Evolutionary conservation across 768 basidiomycete species (phyloP).

Genomic region (Cyathus striatus): DNA sequence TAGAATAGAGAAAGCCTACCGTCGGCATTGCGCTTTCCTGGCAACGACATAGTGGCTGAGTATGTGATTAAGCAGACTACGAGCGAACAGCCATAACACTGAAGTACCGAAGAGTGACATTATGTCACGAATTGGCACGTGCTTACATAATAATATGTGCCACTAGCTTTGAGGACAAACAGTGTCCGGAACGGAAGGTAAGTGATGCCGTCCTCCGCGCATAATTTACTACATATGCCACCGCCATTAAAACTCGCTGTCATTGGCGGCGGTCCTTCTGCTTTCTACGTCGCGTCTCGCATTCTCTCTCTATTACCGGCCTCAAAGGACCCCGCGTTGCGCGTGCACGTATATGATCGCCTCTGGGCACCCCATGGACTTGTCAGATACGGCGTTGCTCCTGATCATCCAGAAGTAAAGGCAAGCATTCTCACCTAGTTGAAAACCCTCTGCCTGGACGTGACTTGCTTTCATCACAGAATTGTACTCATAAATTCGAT

Average conservation of each 20-base stretch:
- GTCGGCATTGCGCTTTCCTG: slow-evolving; percentile 34
- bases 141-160: too few relatives aligned
- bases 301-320: slow-evolving; percentile 61
- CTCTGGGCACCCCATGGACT: slow-evolving; percentile 94
- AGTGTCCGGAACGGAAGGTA: too few relatives aligned
- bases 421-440: slow-evolving; percentile 25
- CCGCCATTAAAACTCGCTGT: slow-evolving; percentile 73
- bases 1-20: slow-evolving; percentile 16
- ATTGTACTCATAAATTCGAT: slow-evolving; percentile 96
- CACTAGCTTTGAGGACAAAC: too few relatives aligned
- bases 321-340: slow-evolving; percentile 22
- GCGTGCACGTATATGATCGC: slow-evolving; percentile 86
- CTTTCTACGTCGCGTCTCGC: slow-evolving; percentile 89
- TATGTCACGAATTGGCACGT: too few relatives aligned
- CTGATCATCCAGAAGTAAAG: slow-evolving; percentile 99
- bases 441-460: background rate
- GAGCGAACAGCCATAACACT: too few relatives aligned
- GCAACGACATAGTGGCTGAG: too few relatives aligned
- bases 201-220: too few relatives aligned
- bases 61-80: too few relatives aligned
- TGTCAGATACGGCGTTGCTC: slow-evolving; percentile 94
- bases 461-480: slow-evolving; percentile 46
- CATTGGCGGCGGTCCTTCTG: slow-evolving; percentile 94
- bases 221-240: too few relatives aligned
- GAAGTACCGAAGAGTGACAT: too few relatives aligned